Evolutionary conservation across 495 filamentous ascomycete genomes (phyloP), one percentile per base, ranked within the genome.

Genomic region (Extremus antarcticus): DNA sequence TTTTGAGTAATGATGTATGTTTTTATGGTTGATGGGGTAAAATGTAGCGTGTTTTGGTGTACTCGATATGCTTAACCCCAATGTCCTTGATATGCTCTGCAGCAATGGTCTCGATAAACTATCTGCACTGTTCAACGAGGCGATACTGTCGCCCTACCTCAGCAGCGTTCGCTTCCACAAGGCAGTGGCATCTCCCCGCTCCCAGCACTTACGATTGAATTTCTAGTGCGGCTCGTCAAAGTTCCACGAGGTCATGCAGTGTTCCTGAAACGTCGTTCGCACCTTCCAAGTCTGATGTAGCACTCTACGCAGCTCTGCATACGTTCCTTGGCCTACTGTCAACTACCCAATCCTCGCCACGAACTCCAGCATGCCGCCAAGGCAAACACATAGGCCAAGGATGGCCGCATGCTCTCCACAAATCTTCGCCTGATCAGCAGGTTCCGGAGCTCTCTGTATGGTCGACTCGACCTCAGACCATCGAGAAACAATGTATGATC

Each of bases 1-100:
- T 82, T 85, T 55, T 71, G 54, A 35, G 29, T 13, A 35, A 35
- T 4, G n/a, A n/a, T n/a, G n/a, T n/a, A n/a, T n/a, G n/a, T n/a
- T n/a, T n/a, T n/a, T n/a, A n/a, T n/a, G n/a, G n/a, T n/a, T n/a
- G n/a, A n/a, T n/a, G n/a, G n/a, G n/a, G n/a, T n/a, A n/a, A n/a
- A n/a, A n/a, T n/a, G n/a, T n/a, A n/a, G n/a, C n/a, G n/a, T n/a
- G n/a, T n/a, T n/a, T n/a, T n/a, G n/a, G n/a, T n/a, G n/a, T n/a
- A n/a, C n/a, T n/a, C n/a, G n/a, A n/a, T n/a, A n/a, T n/a, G n/a
- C n/a, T n/a, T n/a, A n/a, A n/a, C n/a, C n/a, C n/a, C n/a, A n/a
- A n/a, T n/a, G n/a, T n/a, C n/a, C n/a, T n/a, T n/a, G n/a, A n/a
- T n/a, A n/a, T n/a, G n/a, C n/a, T n/a, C n/a, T n/a, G n/a, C n/a